phyloP scores from a whole-genome alignment of 768 basidiomycete genomes.

The Pisolithus sp. region DNA sequence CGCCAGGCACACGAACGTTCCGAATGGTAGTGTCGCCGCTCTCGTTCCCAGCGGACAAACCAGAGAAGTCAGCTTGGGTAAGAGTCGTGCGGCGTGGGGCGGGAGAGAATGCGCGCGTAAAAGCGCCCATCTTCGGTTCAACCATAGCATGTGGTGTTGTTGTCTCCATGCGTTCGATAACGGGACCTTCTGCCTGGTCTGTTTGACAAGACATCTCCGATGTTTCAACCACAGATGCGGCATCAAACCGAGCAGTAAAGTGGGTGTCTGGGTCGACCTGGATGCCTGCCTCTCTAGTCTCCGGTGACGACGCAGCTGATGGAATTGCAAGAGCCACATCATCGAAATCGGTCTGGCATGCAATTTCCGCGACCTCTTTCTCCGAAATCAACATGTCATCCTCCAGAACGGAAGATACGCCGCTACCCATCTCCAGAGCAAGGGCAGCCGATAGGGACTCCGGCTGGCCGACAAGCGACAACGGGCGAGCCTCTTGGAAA shows the following conservation, averaged over 20 bases:
- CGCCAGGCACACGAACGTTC: constrained; percentile 14
- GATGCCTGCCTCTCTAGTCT: constrained; percentile 35
- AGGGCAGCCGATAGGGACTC: constrained; percentile 69
- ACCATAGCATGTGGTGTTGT: constrained; percentile 42
- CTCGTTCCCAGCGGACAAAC: constrained; percentile 30
- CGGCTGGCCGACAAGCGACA: constrained; percentile 65
- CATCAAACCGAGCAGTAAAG: constrained; percentile 8
- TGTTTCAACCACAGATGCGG: constrained; percentile 10
- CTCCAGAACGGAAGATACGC: constrained; percentile 37
- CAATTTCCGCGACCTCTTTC: constrained; percentile 51
- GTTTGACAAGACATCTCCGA: constrained; percentile 44
- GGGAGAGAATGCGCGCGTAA: constrained; percentile 18
- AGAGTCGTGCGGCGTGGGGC: constrained; percentile 37
- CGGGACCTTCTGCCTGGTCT: constrained; percentile 28
- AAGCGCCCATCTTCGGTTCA: constrained; percentile 29
- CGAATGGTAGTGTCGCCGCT: constrained; percentile 33
- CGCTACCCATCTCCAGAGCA: constrained; percentile 55
- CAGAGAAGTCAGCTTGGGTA: constrained; percentile 40
- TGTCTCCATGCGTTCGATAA: constrained; percentile 36
- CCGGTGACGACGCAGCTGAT: constrained; percentile 16
- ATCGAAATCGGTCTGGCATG: constrained; percentile 58
- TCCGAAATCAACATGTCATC: constrained; percentile 31
- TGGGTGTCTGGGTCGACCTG: constrained; percentile 30
- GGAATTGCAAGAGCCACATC: constrained; percentile 24
- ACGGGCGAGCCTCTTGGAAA: constrained; percentile 63